phyloP scores from a whole-genome alignment of 345 rosid genomes.

The Euphorbia tirucalli region DNA sequence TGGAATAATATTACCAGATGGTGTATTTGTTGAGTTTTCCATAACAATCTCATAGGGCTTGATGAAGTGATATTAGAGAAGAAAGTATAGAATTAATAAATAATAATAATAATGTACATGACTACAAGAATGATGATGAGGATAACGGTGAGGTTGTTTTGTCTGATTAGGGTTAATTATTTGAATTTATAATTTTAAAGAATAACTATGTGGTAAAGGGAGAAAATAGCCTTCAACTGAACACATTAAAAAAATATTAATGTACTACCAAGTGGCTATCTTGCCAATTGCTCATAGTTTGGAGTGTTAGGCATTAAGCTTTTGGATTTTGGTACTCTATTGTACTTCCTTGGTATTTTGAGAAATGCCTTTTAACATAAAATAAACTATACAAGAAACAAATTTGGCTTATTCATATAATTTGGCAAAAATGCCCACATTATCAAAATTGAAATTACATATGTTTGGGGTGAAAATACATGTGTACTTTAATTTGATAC shows the following conservation, averaged over 20 bases:
- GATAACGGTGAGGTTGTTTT: neutral
- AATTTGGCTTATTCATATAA: too few species aligned
- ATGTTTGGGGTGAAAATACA: too few species aligned
- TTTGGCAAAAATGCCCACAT: neutral
- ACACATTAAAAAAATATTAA: too few species aligned
- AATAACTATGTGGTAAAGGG: too few species aligned
- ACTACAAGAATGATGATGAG: conserved; percentile 13
- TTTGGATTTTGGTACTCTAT: conserved; percentile 6
- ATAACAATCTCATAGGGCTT: neutral
- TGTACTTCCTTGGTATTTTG: neutral
- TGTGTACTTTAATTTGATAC: too few species aligned
- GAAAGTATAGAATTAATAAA: neutral
- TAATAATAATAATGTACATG: neutral
- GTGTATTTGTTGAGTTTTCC: conserved; percentile 11
- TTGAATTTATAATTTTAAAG: neutral
- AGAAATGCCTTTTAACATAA: neutral
- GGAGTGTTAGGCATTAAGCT: neutral
- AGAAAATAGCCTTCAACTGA: neutral
- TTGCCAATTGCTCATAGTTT: neutral
- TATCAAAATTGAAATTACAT: too few species aligned
- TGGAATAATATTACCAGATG: too few species aligned
- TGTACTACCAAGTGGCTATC: neutral
- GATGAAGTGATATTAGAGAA: neutral
- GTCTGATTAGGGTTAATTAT: conserved; percentile 9
- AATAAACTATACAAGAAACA: neutral